phyloP scores from a whole-genome alignment of 495 filamentous ascomycete species.

The Monascus purpureus region DNA sequence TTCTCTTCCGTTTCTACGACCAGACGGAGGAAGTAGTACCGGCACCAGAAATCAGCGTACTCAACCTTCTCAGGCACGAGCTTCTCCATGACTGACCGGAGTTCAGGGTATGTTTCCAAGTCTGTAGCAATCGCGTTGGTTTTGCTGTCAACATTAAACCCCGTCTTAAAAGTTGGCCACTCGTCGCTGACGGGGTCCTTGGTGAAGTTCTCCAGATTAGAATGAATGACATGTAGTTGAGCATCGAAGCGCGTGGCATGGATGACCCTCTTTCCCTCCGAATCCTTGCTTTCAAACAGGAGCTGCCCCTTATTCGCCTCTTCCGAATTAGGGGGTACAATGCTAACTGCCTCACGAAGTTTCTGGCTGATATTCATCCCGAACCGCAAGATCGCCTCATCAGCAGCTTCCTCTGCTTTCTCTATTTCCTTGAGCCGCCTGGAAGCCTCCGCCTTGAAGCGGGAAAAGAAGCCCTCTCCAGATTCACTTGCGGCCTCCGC shows the following conservation, averaged over 20 bases:
- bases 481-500: slow-evolving; percentile 48
- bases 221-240: slow-evolving; percentile 89
- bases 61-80: slow-evolving; percentile 80
- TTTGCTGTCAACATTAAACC: slow-evolving; percentile 70
- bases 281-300: slow-evolving; percentile 84
- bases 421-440: slow-evolving; percentile 84
- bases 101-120: slow-evolving; percentile 75
- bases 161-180: slow-evolving; percentile 59
- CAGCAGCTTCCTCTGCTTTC: slow-evolving; percentile 90
- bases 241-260: slow-evolving; percentile 92
- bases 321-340: slow-evolving; percentile 50
- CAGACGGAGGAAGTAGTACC: slow-evolving; percentile 91
- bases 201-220: slow-evolving; percentile 67
- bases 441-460: slow-evolving; percentile 67
- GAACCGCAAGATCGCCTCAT: slow-evolving; percentile 89
- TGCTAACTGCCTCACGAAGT: slow-evolving; percentile 77
- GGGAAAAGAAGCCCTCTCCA: slow-evolving; percentile 66
- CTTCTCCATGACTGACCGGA: slow-evolving; percentile 87
- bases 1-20: slow-evolving; percentile 94
- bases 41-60: slow-evolving; percentile 82
- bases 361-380: slow-evolving; percentile 85
- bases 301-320: slow-evolving; percentile 30
- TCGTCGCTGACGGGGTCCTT: slow-evolving; percentile 65
- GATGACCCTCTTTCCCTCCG: slow-evolving; percentile 77
- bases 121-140: slow-evolving; percentile 75